A percentile compares a stretch with the other conserved stretches of the same genome.
Evolutionary conservation across 2,329 filamentous ascomycete genomes (phyloP).

Genomic region (Epichloe elymi): DNA sequence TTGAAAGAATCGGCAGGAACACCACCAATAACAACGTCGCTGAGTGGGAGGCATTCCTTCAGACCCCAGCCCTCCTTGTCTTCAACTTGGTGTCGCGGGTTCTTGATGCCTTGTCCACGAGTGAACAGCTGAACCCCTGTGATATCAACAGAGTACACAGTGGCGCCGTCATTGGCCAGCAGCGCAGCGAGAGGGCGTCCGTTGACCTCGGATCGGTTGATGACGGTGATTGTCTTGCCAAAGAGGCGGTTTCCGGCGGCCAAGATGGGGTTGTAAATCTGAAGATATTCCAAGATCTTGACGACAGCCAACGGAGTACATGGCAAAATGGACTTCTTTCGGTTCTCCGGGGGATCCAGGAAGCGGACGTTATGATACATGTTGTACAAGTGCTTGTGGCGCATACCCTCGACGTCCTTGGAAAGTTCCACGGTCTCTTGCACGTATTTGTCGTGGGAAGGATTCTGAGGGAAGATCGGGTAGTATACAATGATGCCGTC

Average conservation of each 20-base stretch:
- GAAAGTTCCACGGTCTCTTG: conserved; percentile 81
- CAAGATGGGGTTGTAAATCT: conserved; percentile 92
- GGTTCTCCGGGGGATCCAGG: conserved; percentile 67
- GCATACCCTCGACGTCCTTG: conserved; percentile 94
- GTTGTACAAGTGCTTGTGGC: conserved; percentile 91
- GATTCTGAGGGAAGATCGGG: conserved; percentile 75
- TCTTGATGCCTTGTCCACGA: conserved; percentile 74
- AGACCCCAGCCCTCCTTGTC: conserved; percentile 71
- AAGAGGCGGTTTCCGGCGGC: conserved; percentile 87
- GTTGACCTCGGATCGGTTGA: conserved; percentile 93
- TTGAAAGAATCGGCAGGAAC: conserved; percentile 84
- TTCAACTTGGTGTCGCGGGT: conserved; percentile 72
- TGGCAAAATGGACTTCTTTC: conserved; percentile 81
- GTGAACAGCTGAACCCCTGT: conserved; percentile 88
- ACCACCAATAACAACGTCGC: conserved; percentile 89
- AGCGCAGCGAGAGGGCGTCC: conserved; percentile 84
- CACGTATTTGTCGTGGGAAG: conserved; percentile 81
- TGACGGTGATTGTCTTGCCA: conserved; percentile 88
- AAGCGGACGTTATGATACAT: conserved; percentile 99
- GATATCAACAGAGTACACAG: conserved; percentile 89
- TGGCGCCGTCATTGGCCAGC: conserved; percentile 89
- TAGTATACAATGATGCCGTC: conserved; percentile 98
- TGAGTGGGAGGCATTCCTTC: conserved; percentile 70
- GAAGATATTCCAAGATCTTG: conserved; percentile 91
- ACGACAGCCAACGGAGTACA: conserved; percentile 93